Base-by-base conservation (phyloP, 1,284 basidiomycete genomes). In the Ceratobasidium sp. region DNA sequence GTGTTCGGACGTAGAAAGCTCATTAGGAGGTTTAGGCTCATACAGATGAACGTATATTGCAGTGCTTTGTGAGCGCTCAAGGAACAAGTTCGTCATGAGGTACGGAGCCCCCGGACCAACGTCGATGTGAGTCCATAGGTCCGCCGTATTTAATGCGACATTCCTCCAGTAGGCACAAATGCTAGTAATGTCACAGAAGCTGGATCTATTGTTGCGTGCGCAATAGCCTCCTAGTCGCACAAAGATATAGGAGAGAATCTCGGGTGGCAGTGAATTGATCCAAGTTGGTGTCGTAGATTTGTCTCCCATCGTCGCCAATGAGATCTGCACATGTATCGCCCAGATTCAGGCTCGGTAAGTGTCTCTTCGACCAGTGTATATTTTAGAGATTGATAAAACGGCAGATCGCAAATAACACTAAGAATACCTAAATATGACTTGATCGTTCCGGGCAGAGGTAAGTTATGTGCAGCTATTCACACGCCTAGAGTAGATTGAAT, bases 41-140 rank as follows among this genome's bases (percentile, higher is more conserved):
- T 15, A 20, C 12, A 60, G 15, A 18, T 60, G 58, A 15, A 60
- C n/a, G 28, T 60, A n/a, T 26, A 60, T n/a, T 5, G 58, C 12
- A n/a, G 2, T 28, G 58, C 0, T 2, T 28, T 39, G 13, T 4
- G 58, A 5, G 33, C 58, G 58, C 12, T 13, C 28, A 2, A 60
- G 58, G 4, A 33, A 12, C 26, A 60, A 2, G 3, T 13, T 28
- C 3, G 58, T 60, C 28, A 60, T 12, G 15, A 26, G 9, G 39
- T 7, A 33, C 10, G 58, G 33, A 18, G 28, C 12, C 12, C 2
- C 33, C 39, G 58, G 58, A 60, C 58, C 58, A 0, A 60, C 33
- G 33, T 60, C 58, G 6, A 60, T 20, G 33, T 60, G 58, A 60
- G 58, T 56, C 55, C 26, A 56, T 56, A 56, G 20, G n/a, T 56